Evolutionary conservation across 768 basidiomycete species (phyloP).

Genomic region (Tylopilus plumbeoviolaceoides): DNA sequence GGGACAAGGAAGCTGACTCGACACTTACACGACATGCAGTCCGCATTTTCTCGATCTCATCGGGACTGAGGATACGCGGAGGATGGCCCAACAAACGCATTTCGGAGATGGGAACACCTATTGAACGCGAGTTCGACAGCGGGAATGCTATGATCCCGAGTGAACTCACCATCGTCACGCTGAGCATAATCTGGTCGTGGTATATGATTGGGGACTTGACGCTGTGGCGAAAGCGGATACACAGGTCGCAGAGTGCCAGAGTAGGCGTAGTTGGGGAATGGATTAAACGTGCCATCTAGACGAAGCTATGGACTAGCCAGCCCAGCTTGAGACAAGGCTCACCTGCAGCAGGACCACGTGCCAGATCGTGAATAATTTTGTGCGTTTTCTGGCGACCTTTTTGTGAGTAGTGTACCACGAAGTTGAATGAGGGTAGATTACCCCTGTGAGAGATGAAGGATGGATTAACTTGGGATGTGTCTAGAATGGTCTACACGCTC

Average conservation of each 20-base stretch:
- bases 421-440: constrained; percentile 4
- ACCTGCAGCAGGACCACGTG: constrained; percentile 28
- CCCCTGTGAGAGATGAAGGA: constrained; percentile 18
- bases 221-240: constrained; percentile 82
- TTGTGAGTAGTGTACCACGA: not conserved
- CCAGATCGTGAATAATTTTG: constrained; percentile 71
- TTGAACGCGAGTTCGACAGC: constrained; percentile 2
- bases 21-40: constrained; percentile 73
- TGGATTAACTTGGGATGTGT: not conserved
- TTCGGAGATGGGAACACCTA: constrained; percentile 62
- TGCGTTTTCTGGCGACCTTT: constrained; percentile 63
- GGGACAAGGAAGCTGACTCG: not conserved
- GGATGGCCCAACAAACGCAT: constrained; percentile 53
- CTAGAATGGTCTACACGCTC: constrained; percentile 32
- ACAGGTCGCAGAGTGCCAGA: constrained; percentile 77
- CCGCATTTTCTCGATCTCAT: constrained; percentile 89
- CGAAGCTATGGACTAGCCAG: not conserved
- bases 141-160: not conserved
- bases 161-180: constrained; percentile 50
- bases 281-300: constrained; percentile 74
- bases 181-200: constrained; percentile 82
- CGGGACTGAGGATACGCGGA: constrained; percentile 58
- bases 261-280: constrained; percentile 72
- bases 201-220: constrained; percentile 80
- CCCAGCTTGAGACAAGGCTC: not conserved